Conservation (phyloP, 1,284 basidiomycete genomes). For the Golubevia pallescens region DNA sequence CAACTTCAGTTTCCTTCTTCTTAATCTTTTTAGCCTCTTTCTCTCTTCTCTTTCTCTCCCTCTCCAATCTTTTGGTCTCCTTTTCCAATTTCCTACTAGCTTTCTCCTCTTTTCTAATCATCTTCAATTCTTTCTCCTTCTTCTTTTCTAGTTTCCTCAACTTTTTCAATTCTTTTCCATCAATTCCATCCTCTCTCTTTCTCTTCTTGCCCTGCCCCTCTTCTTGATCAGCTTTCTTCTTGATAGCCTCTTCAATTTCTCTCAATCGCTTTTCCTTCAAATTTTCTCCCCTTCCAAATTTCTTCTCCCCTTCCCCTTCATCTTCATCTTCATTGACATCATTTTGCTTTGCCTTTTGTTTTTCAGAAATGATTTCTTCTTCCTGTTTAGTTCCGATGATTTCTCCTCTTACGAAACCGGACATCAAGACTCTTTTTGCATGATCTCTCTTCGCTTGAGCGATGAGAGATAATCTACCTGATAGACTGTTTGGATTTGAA, state of each 20-base stretch:
- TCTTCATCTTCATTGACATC: conserved; percentile 2
- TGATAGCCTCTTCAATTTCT: conserved; percentile 6
- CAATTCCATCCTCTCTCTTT: too few species aligned
- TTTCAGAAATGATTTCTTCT: conserved; percentile 4
- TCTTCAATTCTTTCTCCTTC: conserved; percentile 10
- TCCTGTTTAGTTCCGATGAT: conserved; percentile 15
- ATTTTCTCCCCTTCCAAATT: not conserved
- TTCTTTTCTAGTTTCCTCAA: conserved; percentile 8
- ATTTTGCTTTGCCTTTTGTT: conserved; percentile 1
- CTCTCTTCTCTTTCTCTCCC: not conserved
- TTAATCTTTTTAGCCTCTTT: conserved; percentile 5
- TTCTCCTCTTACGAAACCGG: conserved; percentile 49
- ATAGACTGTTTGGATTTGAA: conserved; percentile 20
- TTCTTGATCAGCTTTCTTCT: conserved; percentile 12
- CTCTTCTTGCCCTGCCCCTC: conserved; percentile 22
- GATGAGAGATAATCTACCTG: conserved; percentile 32
- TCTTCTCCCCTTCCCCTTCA: conserved; percentile 1
- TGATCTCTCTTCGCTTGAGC: conserved; percentile 52
- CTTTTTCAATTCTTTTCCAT: conserved; percentile 13
- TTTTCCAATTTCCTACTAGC: not conserved
- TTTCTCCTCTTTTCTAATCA: too few species aligned
- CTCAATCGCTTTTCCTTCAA: not conserved
- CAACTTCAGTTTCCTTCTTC: conserved; percentile 8
- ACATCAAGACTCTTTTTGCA: conserved; percentile 51
- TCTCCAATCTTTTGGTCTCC: not conserved